Conservation (phyloP, 306 rosid genomes). For the Cicer arietinum region DNA sequence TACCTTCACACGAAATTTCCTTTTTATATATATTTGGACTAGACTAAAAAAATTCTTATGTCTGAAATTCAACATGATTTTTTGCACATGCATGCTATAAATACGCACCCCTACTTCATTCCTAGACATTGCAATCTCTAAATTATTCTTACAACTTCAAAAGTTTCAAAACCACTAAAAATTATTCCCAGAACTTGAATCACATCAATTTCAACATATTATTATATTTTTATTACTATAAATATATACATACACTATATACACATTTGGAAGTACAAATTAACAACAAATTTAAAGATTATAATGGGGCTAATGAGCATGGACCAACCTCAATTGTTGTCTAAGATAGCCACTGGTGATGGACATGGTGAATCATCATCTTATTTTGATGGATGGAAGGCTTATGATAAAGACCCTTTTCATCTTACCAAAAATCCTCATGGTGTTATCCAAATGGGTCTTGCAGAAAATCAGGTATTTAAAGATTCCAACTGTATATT, state of each 20-base stretch:
- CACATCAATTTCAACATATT: neutral
- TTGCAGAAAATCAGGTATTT: conserved; percentile 86
- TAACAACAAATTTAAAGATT: neutral
- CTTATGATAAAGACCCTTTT: conserved; percentile 71
- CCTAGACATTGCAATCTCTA: neutral
- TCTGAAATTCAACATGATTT: conserved; percentile 9
- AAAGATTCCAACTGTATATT: neutral
- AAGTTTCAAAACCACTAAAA: no score
- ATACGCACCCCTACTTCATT: conserved; percentile 27
- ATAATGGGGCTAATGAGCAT: conserved; percentile 33
- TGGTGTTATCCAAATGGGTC: conserved; percentile 96
- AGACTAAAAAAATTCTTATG: neutral
- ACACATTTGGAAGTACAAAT: no score
- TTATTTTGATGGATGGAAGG: conserved; percentile 92
- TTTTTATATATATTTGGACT: neutral
- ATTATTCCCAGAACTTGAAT: neutral
- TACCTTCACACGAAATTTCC: conserved; percentile 27
- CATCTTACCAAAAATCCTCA: conserved; percentile 59
- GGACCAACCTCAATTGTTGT: conserved; percentile 56
- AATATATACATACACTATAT: neutral
- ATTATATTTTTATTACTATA: neutral
- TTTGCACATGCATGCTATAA: conserved; percentile 16
- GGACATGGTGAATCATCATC: conserved; percentile 84
- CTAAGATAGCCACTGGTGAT: conserved; percentile 73
- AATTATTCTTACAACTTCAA: conserved; percentile 2